A percentile compares a stretch with the other conserved stretches of the same genome.
phyloP scores from a whole-genome alignment of 2,329 filamentous ascomycete species.

The Aspergillus japonicus region DNA sequence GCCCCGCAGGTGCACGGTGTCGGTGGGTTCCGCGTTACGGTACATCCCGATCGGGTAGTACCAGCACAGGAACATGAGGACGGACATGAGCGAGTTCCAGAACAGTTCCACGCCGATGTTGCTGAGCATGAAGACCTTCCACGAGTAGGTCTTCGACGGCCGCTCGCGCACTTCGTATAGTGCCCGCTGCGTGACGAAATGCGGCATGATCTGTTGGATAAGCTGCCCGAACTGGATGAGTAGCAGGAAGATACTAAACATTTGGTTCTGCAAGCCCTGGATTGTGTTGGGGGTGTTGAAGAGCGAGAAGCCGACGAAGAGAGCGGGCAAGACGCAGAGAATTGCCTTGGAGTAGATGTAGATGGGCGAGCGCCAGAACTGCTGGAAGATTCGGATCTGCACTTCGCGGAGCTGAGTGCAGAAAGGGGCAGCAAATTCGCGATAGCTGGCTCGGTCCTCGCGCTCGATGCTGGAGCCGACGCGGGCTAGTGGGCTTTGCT shows the following conservation, averaged over 20 bases:
- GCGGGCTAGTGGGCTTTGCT: no score
- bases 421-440: no score
- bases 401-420: no score
- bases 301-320: not conserved
- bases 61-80: not conserved
- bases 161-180: not conserved
- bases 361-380: no score
- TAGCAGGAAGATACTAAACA: not conserved
- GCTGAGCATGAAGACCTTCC: not conserved
- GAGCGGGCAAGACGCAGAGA: not conserved
- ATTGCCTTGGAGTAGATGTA: no score
- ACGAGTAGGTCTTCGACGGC: not conserved
- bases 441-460: no score
- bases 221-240: not conserved
- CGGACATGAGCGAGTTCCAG: not conserved
- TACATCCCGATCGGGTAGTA: conserved; percentile 7
- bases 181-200: not conserved
- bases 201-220: not conserved
- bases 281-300: not conserved
- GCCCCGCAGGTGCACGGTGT: not conserved
- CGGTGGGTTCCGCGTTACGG: not conserved
- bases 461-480: no score
- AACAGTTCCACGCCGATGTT: not conserved
- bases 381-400: no score
- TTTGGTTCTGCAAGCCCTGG: not conserved